A percentile compares a stretch with the other conserved stretches of the same genome.
phyloP scores from a whole-genome alignment of 345 rosid genomes.

The Lumnitzera littorea region DNA sequence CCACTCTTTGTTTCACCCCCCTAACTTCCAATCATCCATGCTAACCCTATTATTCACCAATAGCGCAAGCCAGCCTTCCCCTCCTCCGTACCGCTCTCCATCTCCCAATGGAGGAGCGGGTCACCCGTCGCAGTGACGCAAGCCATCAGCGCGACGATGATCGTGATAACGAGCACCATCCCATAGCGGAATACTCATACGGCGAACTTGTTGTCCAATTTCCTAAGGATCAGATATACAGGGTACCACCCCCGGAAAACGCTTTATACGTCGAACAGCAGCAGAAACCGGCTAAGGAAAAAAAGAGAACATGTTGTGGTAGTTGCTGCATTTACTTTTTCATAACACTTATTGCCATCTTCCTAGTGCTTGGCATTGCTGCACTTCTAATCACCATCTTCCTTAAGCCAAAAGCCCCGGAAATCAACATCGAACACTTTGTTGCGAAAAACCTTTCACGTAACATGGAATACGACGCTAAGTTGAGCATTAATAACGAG shows the following conservation, averaged over 20 bases:
- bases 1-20: background rate
- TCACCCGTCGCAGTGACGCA: slow-evolving; percentile 16
- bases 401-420: slow-evolving; percentile 17
- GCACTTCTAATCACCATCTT: slow-evolving; percentile 2
- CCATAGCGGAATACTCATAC: background rate
- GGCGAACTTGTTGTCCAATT: slow-evolving; percentile 38
- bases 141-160: background rate
- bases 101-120: slow-evolving; percentile 58
- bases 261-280: slow-evolving; percentile 38
- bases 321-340: slow-evolving; percentile 17
- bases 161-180: background rate
- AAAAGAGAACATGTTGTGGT: background rate
- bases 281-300: slow-evolving; percentile 15
- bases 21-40: background rate
- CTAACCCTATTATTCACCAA: background rate
- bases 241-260: slow-evolving; percentile 50
- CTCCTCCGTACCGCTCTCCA: slow-evolving; percentile 31
- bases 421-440: slow-evolving; percentile 14
- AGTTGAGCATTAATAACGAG: slow-evolving; percentile 28
- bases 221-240: slow-evolving; percentile 63
- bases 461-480: slow-evolving; percentile 9
- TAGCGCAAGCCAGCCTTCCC: slow-evolving; percentile 12
- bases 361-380: slow-evolving; percentile 9
- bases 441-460: slow-evolving; percentile 5
- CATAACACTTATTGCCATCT: slow-evolving; percentile 14